Percentiles rank a stretch among this genome's conserved stretches.
phyloP scores from a whole-genome alignment of 78 protist genomes.

The Dictyostelium capitatum region DNA sequence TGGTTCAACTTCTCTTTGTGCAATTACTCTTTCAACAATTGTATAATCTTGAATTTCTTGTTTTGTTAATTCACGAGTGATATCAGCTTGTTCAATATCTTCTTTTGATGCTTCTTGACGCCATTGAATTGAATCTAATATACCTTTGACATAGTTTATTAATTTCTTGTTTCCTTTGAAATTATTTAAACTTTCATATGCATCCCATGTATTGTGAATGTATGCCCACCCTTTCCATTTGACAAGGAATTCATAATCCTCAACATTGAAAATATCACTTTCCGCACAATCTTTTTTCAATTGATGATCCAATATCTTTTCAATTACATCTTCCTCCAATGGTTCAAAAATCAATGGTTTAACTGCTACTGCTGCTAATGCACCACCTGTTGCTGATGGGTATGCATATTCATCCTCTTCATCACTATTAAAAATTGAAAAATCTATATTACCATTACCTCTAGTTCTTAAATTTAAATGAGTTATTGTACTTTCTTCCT shows the following conservation, averaged over 20 bases:
- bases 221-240: constrained; percentile 91
- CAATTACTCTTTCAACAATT: constrained; percentile 83
- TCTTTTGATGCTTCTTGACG: constrained; percentile 76
- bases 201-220: constrained; percentile 89
- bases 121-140: constrained; percentile 59
- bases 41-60: constrained; percentile 69
- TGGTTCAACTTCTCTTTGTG: constrained; percentile 21
- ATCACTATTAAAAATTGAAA: constrained; percentile 36
- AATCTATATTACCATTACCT: constrained; percentile 34
- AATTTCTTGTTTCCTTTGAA: constrained; percentile 82
- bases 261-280: constrained; percentile 51
- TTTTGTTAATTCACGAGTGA: constrained; percentile 56
- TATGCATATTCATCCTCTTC: constrained; percentile 38
- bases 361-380: neutral
- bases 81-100: constrained; percentile 84
- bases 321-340: constrained; percentile 41
- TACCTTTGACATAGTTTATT: constrained; percentile 64
- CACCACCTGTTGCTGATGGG: neutral
- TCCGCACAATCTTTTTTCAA: neutral
- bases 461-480: constrained; percentile 56
- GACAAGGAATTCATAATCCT: constrained; percentile 74
- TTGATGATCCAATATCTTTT: constrained; percentile 64
- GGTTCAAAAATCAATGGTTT: constrained; percentile 18
- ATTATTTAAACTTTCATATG: constrained; percentile 46
- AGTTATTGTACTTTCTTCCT: constrained; percentile 48